Evolutionary conservation across 306 rosid genomes (phyloP), one percentile per base, ranked within the genome.

Genomic region (Neltuma alba): DNA sequence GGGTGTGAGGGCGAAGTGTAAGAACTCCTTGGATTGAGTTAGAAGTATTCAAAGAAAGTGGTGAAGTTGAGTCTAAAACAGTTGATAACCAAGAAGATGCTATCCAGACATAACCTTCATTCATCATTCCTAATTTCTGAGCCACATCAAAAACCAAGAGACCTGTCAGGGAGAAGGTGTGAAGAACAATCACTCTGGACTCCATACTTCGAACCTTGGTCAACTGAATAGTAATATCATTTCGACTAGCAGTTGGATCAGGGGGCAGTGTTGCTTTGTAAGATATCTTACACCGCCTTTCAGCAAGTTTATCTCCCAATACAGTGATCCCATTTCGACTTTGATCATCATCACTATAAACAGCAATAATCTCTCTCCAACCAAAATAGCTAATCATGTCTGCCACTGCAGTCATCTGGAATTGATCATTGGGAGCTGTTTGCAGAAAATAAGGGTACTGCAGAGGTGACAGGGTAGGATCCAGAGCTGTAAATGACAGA

Each of bases 251-350:
- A 23, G 31, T 10, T 57, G 63, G 63, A 57, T 57, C 63, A 57
- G 63, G 63, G 16, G 63, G 63, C 6, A 57, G 63, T 25, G 30
- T 25, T 57, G 63, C 63, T 10, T 57, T 57, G 33, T 57, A 57
- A 25, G 63, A 57, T 57, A 57, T 57, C 63, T 25, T 57, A 57
- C 63, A 23, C 16, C 63, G 63, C 33, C n/a, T 57, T 10, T 25
- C 63, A 25, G 63, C 63, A 57, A 57, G 63, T 57, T 57, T 57
- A 25, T 57, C 63, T 9, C 63, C 63, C 63, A 57, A 57, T 57
- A 57, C 63, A 57, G 63, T 6, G 1, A 57, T 25, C 23, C 63
- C 63, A 57, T 57, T 57, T 57, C 63, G 27, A 23, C 15, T 57
- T 57, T 23, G 63, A 57, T 57, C 63, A 1, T 57, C 63, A 57